Base-by-base conservation (phyloP, 805 yeast species). In the Zygoascus bituminiphila region DNA sequence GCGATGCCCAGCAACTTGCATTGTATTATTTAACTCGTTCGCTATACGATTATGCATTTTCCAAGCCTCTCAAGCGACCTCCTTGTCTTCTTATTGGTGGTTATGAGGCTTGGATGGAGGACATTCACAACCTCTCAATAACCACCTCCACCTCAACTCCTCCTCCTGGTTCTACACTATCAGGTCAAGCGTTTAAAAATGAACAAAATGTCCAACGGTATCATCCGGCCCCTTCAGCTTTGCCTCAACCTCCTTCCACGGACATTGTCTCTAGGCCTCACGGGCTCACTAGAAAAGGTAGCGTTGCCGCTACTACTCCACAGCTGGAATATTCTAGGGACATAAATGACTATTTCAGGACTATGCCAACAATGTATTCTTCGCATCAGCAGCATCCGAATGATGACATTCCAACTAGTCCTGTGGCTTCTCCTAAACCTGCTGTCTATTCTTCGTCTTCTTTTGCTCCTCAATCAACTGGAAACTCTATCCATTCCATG, bases 1-100 rank as follows among this genome's bases (percentile, higher is more conserved):
- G 25, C 15, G 54, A 51, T 42, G 45, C 44, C 6, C 57, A 45
- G 40, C 45, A 50, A 5, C 35, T 49, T 17, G 52, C 45, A 44
- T 55, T 42, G 52, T 37, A 46, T 10, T 65, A 71, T 42, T 63
- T 76, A 36, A 49, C 66, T 1, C 56, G 63, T 17, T 62, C 71
- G 15, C 52, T 81, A 22, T 68, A 63, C 46, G 58, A 63, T 22
- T 61, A 68, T 57, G 62, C 75, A 17, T 55, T 67, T 17, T 60
- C 65, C 53, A 62, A 58, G 55, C 67, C 65, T 17, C 57, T 62
- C 50, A 68, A 65, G 62, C 68, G 71, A 52, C 60, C 54, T 48
- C 79, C 74, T 12, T 66, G 76, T 5, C 53, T 77, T 12, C 61
- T 79, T 2, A 66, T 68, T 7, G 86, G 84, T 23, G 94, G 93